phyloP scores from a whole-genome alignment of 1,284 basidiomycete genomes.

The Austroboletus novae-zelandiae region DNA sequence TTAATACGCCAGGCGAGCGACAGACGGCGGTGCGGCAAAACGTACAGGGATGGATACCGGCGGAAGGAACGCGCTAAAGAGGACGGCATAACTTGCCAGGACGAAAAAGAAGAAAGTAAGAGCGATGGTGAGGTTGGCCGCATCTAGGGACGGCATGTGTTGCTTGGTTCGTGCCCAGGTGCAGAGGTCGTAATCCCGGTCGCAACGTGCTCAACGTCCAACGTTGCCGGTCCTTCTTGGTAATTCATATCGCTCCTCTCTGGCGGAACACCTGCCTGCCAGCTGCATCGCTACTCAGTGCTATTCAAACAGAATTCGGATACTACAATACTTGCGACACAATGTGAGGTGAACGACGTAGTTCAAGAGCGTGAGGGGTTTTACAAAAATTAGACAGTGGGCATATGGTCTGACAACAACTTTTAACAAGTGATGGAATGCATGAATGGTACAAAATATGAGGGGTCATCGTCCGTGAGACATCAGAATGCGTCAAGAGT shows the following conservation, averaged over 20 bases:
- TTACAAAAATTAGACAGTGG: constrained; percentile 33
- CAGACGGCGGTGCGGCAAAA: constrained; percentile 8
- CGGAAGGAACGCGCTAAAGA: constrained; percentile 65
- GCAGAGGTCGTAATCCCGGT: constrained; percentile 31
- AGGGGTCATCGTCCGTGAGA: constrained; percentile 23
- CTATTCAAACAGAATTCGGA: constrained; percentile 25
- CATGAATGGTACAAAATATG: constrained; percentile 29
- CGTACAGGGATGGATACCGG: constrained; percentile 49
- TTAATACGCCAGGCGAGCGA: constrained; percentile 13
- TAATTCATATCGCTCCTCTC: background rate
- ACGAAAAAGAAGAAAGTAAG: constrained; percentile 53
- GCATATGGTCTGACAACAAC: constrained; percentile 22
- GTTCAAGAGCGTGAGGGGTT: constrained; percentile 15
- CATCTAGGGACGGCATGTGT: constrained; percentile 30
- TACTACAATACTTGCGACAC: constrained; percentile 28
- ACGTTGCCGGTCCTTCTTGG: background rate
- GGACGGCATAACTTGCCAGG: constrained; percentile 58
- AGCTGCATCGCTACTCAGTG: background rate
- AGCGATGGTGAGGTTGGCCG: constrained; percentile 50
- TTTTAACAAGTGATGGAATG: constrained; percentile 20
- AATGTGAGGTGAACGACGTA: constrained; percentile 10
- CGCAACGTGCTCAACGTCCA: constrained; percentile 16
- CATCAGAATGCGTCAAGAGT: constrained; percentile 17
- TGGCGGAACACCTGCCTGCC: constrained; percentile 7
- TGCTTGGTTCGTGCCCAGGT: constrained; percentile 15